Evolutionary conservation across 225 moss, liverwort and hornwort species (phyloP), one percentile per base, ranked within the genome.

Genomic region (Pleurozium schreberi): DNA sequence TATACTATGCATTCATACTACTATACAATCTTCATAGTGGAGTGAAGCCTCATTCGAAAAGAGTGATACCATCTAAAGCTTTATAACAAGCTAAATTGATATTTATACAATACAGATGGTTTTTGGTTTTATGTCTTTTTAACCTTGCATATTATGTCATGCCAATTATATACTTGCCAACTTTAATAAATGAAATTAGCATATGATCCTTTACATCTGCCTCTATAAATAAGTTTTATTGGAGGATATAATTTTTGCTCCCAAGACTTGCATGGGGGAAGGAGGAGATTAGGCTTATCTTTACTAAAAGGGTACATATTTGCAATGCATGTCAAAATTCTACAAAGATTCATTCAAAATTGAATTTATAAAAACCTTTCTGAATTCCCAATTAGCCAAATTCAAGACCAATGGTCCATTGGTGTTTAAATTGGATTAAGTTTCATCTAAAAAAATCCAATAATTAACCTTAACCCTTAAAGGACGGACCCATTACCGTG

Each of bases 21-120:
- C n/a, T 1, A 47, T 11, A 47, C 11, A 47, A 74, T 18, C 18
- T 74, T 74, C 10, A 74, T 18, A 4, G 2, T 28, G 47, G 30
- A 18, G 4, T 30, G 6, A 74, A 45, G 18, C 11, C 18, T 10
- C 47, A 47, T 47, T n/a, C 30, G 6, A 3, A 12, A 68, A n/a
- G 12, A 68, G 22, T 1, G 2, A 68, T 23, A 40, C 2, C 18
- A 73, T 30, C 11, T 18, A 30, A 73, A 28, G 45, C 17, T 45
- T 73, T 17, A 5, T 5, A 45, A 10, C 27, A 73, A 17, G 43
- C 6, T 71, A 45, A 30, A 45, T 0, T 30, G 0, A 45, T 1
- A 18, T 2, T 30, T 17, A 10, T 30, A 10, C 0, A 1, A 10
- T 30, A 18, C 6, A 31, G 1, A 1, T 47, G 7, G 3, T 31